Percentiles rank a stretch among this genome's conserved stretches.
phyloP scores from a whole-genome alignment of 805 yeast genomes.

The Wickerhamomyces bisporus region DNA sequence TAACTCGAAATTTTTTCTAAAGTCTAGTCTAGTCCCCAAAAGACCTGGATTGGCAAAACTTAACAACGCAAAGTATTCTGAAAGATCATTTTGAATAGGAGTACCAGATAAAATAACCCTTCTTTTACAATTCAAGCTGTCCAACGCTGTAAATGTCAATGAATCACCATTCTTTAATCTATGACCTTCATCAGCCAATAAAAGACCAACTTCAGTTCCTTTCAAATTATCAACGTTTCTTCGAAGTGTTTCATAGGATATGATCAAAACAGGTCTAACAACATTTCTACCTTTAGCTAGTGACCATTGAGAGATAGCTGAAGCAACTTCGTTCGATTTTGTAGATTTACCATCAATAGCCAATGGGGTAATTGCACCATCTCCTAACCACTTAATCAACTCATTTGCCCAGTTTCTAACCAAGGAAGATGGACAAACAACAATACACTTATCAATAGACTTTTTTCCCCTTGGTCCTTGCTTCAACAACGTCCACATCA shows the following conservation, averaged over 20 bases:
- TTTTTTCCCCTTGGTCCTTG: slow-evolving; percentile 82
- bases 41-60: slow-evolving; percentile 94
- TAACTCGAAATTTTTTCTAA: slow-evolving; percentile 77
- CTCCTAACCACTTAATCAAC: slow-evolving; percentile 90
- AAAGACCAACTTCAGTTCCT: slow-evolving; percentile 76
- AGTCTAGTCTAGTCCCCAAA: slow-evolving; percentile 78
- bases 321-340: slow-evolving; percentile 62
- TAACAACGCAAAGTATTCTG: slow-evolving; percentile 86
- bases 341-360: slow-evolving; percentile 90
- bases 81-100: slow-evolving; percentile 91
- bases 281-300: slow-evolving; percentile 80
- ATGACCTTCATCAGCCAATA: slow-evolving; percentile 86
- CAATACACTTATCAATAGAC: slow-evolving; percentile 83
- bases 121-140: slow-evolving; percentile 78
- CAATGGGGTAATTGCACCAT: slow-evolving; percentile 80
- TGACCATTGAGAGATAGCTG: slow-evolving; percentile 77
- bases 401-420: slow-evolving; percentile 98
- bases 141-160: slow-evolving; percentile 79
- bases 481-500: slow-evolving; percentile 86
- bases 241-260: slow-evolving; percentile 90
- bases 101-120: slow-evolving; percentile 94
- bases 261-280: slow-evolving; percentile 88
- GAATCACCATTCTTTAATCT: slow-evolving; percentile 86
- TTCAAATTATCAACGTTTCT: slow-evolving; percentile 73
- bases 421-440: slow-evolving; percentile 91